Evolutionary conservation across 768 basidiomycete genomes (phyloP).

Genomic region (Gautieria morchelliformis): DNA sequence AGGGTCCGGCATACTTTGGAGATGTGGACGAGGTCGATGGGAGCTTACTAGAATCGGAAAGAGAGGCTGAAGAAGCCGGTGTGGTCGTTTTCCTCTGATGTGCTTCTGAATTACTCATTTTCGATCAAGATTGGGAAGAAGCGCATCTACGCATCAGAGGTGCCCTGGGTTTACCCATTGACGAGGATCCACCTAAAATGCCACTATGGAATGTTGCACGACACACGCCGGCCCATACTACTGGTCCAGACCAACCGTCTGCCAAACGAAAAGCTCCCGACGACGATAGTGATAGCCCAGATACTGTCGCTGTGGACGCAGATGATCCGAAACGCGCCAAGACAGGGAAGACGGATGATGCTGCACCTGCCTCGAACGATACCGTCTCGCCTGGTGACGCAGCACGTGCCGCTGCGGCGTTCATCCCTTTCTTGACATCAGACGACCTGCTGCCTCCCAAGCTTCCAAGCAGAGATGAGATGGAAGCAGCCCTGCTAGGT

Average conservation of each 20-base stretch:
- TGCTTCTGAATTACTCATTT: neutral
- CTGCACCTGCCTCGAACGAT: slow-evolving; percentile 12
- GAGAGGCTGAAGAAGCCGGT: slow-evolving; percentile 66
- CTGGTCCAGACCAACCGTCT: slow-evolving; percentile 11
- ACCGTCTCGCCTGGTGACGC: slow-evolving; percentile 15
- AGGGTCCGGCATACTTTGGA: slow-evolving; percentile 84
- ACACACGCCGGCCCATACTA: slow-evolving; percentile 18
- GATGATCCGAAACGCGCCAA: slow-evolving; percentile 16
- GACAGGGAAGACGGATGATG: slow-evolving; percentile 22
- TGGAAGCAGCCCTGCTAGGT: slow-evolving; percentile 66
- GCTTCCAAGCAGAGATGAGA: slow-evolving; percentile 65
- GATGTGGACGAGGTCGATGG: slow-evolving; percentile 74
- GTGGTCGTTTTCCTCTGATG: slow-evolving; percentile 15
- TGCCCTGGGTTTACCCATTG: slow-evolving; percentile 39
- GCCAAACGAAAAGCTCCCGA: slow-evolving; percentile 48
- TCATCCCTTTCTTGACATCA: slow-evolving; percentile 65
- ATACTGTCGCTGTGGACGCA: slow-evolving; percentile 13
- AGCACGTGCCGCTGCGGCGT: slow-evolving; percentile 45
- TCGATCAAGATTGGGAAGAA: slow-evolving; percentile 51
- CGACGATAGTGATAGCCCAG: slow-evolving; percentile 28
- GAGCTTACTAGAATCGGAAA: slow-evolving; percentile 62
- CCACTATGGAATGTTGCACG: slow-evolving; percentile 25
- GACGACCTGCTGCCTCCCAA: slow-evolving; percentile 68
- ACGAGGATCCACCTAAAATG: slow-evolving; percentile 40
- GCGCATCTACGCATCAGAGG: slow-evolving; percentile 46